A percentile compares a stretch with the other conserved stretches of the same genome.
Evolutionary conservation across 1,139 yeast genomes (phyloP).

Genomic region (Yamadazyma atlantica): DNA sequence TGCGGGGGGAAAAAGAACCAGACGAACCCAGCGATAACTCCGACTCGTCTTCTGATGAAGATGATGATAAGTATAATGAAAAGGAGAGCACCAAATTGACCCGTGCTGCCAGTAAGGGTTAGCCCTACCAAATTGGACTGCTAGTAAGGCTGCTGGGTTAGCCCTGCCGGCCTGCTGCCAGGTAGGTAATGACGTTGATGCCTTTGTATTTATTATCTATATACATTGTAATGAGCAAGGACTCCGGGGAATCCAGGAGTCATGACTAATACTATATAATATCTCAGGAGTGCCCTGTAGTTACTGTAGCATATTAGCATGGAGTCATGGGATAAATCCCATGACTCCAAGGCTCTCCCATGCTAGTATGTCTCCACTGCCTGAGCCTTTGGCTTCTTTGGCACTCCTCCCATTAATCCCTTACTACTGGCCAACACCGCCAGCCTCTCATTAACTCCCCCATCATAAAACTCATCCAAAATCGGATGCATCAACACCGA

Average conservation of each 20-base stretch:
- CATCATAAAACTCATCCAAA: conserved; percentile 81
- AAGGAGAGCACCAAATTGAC: conserved; percentile 27
- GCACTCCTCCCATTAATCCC: conserved; percentile 79
- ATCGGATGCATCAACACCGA: conserved; percentile 91
- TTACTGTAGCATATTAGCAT: too few relatives aligned
- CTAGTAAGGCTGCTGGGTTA: neutral
- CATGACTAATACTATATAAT: neutral
- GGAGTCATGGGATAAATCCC: too few relatives aligned
- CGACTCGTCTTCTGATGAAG: conserved; percentile 30
- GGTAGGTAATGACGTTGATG: too few relatives aligned
- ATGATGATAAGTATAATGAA: conserved; percentile 25
- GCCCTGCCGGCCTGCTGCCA: too few relatives aligned
- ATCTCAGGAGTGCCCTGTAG: too few relatives aligned
- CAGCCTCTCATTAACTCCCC: conserved; percentile 64
- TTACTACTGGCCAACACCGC: conserved; percentile 83
- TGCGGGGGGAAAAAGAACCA: conserved; percentile 23
- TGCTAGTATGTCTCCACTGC: too few relatives aligned
- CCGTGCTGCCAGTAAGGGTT: conserved; percentile 43
- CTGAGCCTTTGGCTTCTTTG: conserved; percentile 28
- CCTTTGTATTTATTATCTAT: too few relatives aligned
- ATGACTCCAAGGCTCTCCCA: too few relatives aligned
- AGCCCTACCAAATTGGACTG: neutral
- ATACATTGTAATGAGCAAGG: too few relatives aligned
- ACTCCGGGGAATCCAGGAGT: too few relatives aligned
- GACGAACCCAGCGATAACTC: conserved; percentile 29